phyloP scores from a whole-genome alignment of 768 basidiomycete species.

The Mrakia blollopis region DNA sequence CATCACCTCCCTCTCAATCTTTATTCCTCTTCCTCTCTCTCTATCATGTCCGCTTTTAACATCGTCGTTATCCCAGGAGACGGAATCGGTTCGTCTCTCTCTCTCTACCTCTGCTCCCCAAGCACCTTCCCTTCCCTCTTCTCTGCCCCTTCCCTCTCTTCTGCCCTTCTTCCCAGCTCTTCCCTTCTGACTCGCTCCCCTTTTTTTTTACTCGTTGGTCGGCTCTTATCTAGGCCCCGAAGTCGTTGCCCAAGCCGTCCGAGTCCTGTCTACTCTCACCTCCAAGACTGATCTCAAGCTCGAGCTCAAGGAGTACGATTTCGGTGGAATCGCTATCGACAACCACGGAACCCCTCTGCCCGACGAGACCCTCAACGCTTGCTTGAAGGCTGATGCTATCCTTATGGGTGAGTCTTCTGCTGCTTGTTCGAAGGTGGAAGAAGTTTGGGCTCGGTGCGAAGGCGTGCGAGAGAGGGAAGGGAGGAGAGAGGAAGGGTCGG shows the following conservation, averaged over 20 bases:
- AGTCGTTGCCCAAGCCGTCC: constrained; percentile 76
- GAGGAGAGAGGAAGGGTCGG: neutral
- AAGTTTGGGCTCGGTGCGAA: neutral
- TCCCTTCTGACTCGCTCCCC: neutral
- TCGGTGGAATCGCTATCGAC: constrained; percentile 93
- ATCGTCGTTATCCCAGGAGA: constrained; percentile 91
- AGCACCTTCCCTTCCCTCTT: constrained; percentile 2
- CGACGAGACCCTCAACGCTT: constrained; percentile 75
- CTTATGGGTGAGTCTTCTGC: constrained; percentile 69
- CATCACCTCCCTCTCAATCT: neutral
- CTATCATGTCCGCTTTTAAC: constrained; percentile 51
- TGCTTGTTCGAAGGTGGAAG: too few species aligned
- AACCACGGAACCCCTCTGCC: constrained; percentile 78
- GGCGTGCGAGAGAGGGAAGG: neutral
- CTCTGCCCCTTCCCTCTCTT: neutral
- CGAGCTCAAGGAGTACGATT: constrained; percentile 66
- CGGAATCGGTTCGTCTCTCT: constrained; percentile 70
- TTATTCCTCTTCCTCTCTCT: neutral
- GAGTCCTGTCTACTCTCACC: constrained; percentile 70
- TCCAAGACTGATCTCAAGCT: constrained; percentile 63
- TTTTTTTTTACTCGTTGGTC: neutral
- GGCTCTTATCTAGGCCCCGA: constrained; percentile 65
- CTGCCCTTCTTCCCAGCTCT: neutral
- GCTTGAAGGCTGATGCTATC: constrained; percentile 89
- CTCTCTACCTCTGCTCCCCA: constrained; percentile 6